phyloP scores from a whole-genome alignment of 1,284 basidiomycete species.

The Puccinia novopanici region DNA sequence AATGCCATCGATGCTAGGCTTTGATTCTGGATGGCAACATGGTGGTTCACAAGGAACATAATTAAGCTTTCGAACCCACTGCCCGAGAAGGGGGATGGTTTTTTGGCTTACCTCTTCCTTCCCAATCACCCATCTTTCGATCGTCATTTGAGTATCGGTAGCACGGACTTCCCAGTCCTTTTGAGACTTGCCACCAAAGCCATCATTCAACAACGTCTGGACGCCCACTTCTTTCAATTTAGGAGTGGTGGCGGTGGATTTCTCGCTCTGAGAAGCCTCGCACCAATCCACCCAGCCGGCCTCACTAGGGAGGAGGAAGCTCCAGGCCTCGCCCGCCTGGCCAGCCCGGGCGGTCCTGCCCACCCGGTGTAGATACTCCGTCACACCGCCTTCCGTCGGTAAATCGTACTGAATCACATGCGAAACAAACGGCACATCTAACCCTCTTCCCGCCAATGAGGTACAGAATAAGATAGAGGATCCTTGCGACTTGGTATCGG shows the following conservation, averaged over 20 bases:
- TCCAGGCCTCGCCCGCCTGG: conserved; percentile 83
- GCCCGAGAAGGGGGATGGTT: background rate
- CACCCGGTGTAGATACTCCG: conserved; percentile 94
- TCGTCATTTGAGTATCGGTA: conserved; percentile 90
- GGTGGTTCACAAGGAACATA: background rate
- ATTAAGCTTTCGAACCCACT: background rate
- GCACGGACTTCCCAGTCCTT: conserved; percentile 84
- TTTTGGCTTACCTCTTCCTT: conserved; percentile 68
- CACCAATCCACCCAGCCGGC: conserved; percentile 85
- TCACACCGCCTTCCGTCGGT: conserved; percentile 93
- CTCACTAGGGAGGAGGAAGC: conserved; percentile 83
- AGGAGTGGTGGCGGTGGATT: conserved; percentile 56
- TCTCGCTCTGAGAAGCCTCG: conserved; percentile 71
- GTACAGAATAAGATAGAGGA: conserved; percentile 82
- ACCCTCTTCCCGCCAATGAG: conserved; percentile 91
- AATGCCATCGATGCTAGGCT: conserved; percentile 81
- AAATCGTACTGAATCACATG: conserved; percentile 95
- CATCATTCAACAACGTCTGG: conserved; percentile 72
- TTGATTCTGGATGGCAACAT: conserved; percentile 68
- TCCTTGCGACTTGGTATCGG: conserved; percentile 56
- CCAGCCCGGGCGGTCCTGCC: conserved; percentile 96
- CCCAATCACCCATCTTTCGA: conserved; percentile 88
- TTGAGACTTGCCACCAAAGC: conserved; percentile 76
- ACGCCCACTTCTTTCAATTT: conserved; percentile 67
- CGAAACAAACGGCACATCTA: conserved; percentile 93